A percentile compares a stretch with the other conserved stretches of the same genome.
phyloP scores from a whole-genome alignment of 1,284 basidiomycete genomes.

The Melampsora abietis-canadensis region DNA sequence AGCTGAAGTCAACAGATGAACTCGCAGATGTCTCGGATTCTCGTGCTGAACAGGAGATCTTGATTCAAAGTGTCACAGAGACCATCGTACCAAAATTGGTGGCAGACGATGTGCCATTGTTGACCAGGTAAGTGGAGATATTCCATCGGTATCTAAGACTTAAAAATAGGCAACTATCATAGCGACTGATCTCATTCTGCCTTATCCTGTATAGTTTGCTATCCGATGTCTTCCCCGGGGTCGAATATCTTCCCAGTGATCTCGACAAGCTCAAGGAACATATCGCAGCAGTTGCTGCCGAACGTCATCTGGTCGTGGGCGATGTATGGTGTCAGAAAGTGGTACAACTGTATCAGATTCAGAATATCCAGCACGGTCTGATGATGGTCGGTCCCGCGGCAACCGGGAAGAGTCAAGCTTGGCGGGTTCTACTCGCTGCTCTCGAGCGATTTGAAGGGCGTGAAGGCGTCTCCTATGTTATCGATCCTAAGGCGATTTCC shows the following conservation, averaged over 20 bases:
- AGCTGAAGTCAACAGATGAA: slow-evolving; percentile 55
- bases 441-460: slow-evolving; percentile 85
- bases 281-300: slow-evolving; percentile 79
- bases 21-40: slow-evolving; percentile 64
- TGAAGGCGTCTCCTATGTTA: slow-evolving; percentile 91
- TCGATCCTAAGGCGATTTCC: slow-evolving; percentile 98
- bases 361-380: slow-evolving; percentile 97
- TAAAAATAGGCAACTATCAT: not conserved
- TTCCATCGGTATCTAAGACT: not conserved
- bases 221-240: slow-evolving; percentile 95
- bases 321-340: slow-evolving; percentile 94
- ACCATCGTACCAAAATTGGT: slow-evolving; percentile 98
- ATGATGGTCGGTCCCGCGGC: slow-evolving; percentile 99
- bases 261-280: slow-evolving; percentile 77
- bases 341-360: slow-evolving; percentile 95
- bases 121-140: slow-evolving; percentile 68
- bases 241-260: slow-evolving; percentile 84
- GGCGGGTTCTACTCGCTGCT: slow-evolving; percentile 87
- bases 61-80: slow-evolving; percentile 98
- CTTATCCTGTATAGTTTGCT: slow-evolving; percentile 64
- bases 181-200: not conserved
- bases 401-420: slow-evolving; percentile 94
- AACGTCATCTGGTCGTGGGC: slow-evolving; percentile 77
- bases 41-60: slow-evolving; percentile 85
- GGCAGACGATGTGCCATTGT: slow-evolving; percentile 89